Base-by-base conservation (phyloP, 1,284 basidiomycete species). In the Leccinum subatratum region DNA sequence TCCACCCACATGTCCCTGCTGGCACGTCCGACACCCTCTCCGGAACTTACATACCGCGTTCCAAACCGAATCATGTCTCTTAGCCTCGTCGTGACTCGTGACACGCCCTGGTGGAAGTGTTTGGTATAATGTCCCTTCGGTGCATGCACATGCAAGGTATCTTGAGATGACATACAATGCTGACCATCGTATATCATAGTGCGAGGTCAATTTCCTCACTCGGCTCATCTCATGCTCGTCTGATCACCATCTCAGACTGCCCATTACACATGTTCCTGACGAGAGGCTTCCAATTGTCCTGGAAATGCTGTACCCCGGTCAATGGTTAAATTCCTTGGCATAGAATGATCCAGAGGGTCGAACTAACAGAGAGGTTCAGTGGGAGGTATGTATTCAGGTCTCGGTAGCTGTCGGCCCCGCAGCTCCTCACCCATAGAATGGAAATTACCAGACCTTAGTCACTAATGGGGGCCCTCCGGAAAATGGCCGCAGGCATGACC, bases 401-500 rank as follows among this genome's bases (percentile, higher is more conserved):
- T 62, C 56, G 20, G 59, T 25, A 3, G 11, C 3, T 34, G 20
- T 16, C 30, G n/a, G n/a, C 51, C 6, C 45, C n/a, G 18, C 12
- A 71, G 90, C 81, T 77, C 77, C 30, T 88, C 70, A 75, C 81
- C 39, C 79, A 78, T 58, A 88, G 90, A 20, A 80, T 87, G 57
- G 71, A 77, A 2, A 79, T 87, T 4, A 87, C 86, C 1, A 84
- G 82, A 12, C 83, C 85, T 1, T 93, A 93, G 70, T 80, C 80
- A 0, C 74, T 88, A 45, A 71, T 85, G 14, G 93, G 93, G 0
- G 79, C 85, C 20, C 68, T 95, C 3, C 91, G 89, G 3, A 93
- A 95, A 74, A 88, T 93, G 83, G 81, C 79, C 6, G 92, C 94
- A 0, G 90, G 77, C 0, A 68, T 92, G 4, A 90, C 88, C 0